Evolutionary conservation across 2,329 filamentous ascomycete species (phyloP).

Genomic region (Phoma herbarum): DNA sequence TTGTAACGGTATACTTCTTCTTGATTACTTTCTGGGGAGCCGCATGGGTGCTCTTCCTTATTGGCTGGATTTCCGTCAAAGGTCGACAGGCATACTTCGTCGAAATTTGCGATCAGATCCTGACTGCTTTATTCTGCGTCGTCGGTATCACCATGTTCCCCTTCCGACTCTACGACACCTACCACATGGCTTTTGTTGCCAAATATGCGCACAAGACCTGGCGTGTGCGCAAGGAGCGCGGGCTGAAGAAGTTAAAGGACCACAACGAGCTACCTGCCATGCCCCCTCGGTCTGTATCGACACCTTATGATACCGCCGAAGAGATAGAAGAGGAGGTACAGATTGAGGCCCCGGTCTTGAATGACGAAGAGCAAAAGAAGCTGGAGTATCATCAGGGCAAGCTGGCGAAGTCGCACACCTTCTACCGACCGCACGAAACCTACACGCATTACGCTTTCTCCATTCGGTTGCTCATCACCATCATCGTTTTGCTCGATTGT

Average conservation of each 20-base stretch:
- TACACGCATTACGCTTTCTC: slow-evolving; percentile 84
- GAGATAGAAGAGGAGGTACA: slow-evolving; percentile 23
- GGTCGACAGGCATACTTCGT: slow-evolving; percentile 69
- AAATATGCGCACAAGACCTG: slow-evolving; percentile 73
- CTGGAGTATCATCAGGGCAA: slow-evolving; percentile 81
- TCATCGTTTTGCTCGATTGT: slow-evolving; percentile 78
- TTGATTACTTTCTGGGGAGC: slow-evolving; percentile 87
- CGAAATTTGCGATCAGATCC: slow-evolving; percentile 64
- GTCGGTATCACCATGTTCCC: slow-evolving; percentile 70
- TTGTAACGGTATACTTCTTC: slow-evolving; percentile 85
- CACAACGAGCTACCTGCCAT: slow-evolving; percentile 71
- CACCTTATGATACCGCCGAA: slow-evolving; percentile 54
- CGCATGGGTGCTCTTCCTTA: slow-evolving; percentile 87
- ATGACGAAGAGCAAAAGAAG: slow-evolving; percentile 68
- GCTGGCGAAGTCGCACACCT: slow-evolving; percentile 82
- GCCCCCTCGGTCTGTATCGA: slow-evolving; percentile 45
- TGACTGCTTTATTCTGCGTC: slow-evolving; percentile 70
- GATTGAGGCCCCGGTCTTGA: slow-evolving; percentile 67
- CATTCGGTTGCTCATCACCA: slow-evolving; percentile 74
- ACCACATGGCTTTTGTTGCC: slow-evolving; percentile 84
- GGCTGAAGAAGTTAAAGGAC: slow-evolving; percentile 69
- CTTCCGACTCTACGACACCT: slow-evolving; percentile 82
- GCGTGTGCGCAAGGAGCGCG: slow-evolving; percentile 68
- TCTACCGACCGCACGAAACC: slow-evolving; percentile 89
- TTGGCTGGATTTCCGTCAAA: slow-evolving; percentile 86